These are phyloP conservation scores for Didymella pomorum DNA, from an alignment of 2,329 filamentous ascomycete species.

Conservation along the genomic window DNA sequence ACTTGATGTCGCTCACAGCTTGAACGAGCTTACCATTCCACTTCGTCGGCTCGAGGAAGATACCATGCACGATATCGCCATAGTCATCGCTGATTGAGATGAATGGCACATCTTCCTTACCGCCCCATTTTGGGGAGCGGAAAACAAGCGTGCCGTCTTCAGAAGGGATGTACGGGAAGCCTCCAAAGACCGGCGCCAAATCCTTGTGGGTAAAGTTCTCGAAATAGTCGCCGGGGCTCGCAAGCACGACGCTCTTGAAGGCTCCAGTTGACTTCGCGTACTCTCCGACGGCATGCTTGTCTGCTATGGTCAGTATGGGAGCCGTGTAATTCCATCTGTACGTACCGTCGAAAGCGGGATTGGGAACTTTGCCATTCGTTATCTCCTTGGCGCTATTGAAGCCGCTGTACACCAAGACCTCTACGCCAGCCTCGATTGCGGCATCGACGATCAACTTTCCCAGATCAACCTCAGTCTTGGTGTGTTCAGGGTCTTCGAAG, in stretches of 20 bases:
- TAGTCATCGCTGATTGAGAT: neutral
- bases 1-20: neutral
- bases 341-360: neutral
- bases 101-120: neutral
- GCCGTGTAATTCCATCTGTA: neutral
- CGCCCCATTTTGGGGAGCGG: neutral
- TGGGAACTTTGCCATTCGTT: neutral
- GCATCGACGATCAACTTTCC: neutral
- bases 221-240: neutral
- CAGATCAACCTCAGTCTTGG: neutral
- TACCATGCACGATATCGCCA: neutral
- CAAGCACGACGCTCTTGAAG: neutral
- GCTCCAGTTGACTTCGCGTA: neutral
- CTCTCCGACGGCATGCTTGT: neutral
- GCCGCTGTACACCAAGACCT: neutral
- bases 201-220: neutral
- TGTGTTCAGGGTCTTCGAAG: neutral
- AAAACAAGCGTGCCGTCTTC: neutral
- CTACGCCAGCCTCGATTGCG: neutral
- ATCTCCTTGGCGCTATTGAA: neutral
- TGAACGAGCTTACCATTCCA: neutral
- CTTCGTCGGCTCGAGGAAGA: neutral
- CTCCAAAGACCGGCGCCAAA: neutral
- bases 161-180: neutral
- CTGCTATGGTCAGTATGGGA: neutral